These are phyloP conservation scores for Panicum miliaceum DNA, from an alignment of 176 grass and related monocot species.

Conservation along the genomic window DNA sequence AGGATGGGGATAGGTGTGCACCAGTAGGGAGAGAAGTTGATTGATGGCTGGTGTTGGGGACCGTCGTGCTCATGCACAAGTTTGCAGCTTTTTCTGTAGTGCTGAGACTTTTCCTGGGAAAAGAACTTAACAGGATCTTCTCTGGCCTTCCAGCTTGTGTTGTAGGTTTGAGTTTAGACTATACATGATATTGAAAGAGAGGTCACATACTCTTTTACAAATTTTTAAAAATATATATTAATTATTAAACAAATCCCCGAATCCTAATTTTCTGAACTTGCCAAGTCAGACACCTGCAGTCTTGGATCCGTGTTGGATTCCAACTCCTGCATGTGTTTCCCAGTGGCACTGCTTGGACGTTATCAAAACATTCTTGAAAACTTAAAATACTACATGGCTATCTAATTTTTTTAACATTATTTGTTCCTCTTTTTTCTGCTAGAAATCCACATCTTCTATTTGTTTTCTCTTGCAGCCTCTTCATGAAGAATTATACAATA, in stretches of 20 bases:
- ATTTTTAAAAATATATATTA: not conserved
- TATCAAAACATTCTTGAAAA: not conserved
- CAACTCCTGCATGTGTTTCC: not conserved
- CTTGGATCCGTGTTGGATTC: not conserved
- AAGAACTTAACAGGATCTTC: not conserved
- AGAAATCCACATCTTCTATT: slow-evolving; percentile 30
- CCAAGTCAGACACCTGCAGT: not conserved
- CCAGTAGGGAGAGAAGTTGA: not conserved
- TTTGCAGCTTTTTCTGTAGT: not conserved
- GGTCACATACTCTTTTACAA: not conserved
- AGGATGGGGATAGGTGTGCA: not conserved
- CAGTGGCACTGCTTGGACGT: not conserved
- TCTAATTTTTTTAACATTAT: slow-evolving; percentile 15
- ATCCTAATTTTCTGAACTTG: not conserved
- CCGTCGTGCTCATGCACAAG: not conserved
- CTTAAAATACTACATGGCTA: not conserved
- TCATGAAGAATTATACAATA: slow-evolving; percentile 81
- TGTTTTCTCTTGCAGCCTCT: slow-evolving; percentile 64
- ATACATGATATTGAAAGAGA: slow-evolving; percentile 9
- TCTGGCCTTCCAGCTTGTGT: not conserved
- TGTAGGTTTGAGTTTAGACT: not conserved
- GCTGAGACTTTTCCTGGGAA: not conserved
- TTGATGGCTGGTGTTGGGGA: not conserved
- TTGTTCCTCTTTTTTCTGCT: not conserved
- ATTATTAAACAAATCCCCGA: not conserved